phyloP scores from a whole-genome alignment of 768 basidiomycete species.

The Collybia sp. region DNA sequence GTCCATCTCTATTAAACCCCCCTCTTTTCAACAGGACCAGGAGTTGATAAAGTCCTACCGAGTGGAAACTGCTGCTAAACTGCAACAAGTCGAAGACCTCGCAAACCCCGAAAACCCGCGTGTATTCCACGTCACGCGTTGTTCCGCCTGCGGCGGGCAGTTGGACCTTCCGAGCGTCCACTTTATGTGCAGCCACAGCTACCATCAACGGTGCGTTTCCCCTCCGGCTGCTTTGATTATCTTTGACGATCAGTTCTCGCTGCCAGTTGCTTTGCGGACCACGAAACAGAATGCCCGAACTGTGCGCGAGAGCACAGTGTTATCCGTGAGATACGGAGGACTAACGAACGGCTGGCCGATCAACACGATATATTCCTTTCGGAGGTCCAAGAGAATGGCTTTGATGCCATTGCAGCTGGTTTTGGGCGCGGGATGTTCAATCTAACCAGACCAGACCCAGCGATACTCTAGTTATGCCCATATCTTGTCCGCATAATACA shows the following conservation, averaged over 20 bases:
- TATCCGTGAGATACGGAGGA: constrained; percentile 83
- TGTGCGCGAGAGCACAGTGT: constrained; percentile 86
- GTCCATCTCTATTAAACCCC: too few relatives aligned
- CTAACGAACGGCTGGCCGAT: constrained; percentile 80
- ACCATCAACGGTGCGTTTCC: constrained; percentile 77
- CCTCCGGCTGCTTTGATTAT: background rate
- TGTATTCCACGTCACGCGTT: constrained; percentile 93
- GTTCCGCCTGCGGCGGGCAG: constrained; percentile 84
- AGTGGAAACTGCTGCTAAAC: constrained; percentile 72
- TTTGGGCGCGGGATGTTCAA: constrained; percentile 67
- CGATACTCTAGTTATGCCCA: too few relatives aligned
- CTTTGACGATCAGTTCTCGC: background rate
- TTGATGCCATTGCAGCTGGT: constrained; percentile 63
- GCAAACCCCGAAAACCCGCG: constrained; percentile 73
- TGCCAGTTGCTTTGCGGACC: constrained; percentile 78
- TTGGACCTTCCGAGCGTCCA: constrained; percentile 92
- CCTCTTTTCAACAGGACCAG: constrained; percentile 68
- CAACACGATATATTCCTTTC: constrained; percentile 78
- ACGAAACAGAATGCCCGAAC: constrained; percentile 85
- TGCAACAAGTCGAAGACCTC: constrained; percentile 78
- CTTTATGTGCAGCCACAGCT: constrained; percentile 98
- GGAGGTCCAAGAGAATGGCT: constrained; percentile 72
- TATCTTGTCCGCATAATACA: too few relatives aligned
- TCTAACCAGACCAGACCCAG: constrained; percentile 27
- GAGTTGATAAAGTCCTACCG: constrained; percentile 86